Percentiles rank a stretch among this genome's conserved stretches.
phyloP scores from a whole-genome alignment of 208 protist genomes.

The Leishmania mexicana region DNA sequence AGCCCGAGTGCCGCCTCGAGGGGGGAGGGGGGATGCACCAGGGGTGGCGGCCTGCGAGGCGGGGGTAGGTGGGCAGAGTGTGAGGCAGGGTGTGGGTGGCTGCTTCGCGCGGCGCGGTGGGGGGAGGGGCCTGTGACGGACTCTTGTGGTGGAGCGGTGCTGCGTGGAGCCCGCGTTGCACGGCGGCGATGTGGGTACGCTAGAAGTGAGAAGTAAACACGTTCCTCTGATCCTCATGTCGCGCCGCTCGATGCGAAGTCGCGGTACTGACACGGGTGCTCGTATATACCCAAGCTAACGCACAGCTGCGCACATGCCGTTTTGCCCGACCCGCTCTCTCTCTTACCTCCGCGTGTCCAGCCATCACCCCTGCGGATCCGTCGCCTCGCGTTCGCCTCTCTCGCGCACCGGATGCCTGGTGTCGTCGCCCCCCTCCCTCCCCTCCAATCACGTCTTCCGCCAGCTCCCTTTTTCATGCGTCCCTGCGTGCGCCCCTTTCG shows the following conservation, averaged over 20 bases:
- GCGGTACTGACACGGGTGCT: too few species aligned
- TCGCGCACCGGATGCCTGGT: neutral
- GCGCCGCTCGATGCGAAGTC: neutral
- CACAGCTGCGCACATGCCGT: neutral
- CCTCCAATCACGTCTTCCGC: neutral
- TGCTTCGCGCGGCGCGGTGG: too few species aligned
- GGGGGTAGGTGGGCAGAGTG: too few species aligned
- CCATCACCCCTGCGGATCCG: neutral
- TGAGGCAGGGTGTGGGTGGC: too few species aligned
- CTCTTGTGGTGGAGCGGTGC: too few species aligned
- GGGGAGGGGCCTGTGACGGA: too few species aligned
- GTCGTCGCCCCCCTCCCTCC: neutral
- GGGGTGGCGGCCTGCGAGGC: too few species aligned
- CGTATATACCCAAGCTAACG: neutral
- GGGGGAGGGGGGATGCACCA: too few species aligned
- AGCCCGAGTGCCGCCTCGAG: too few species aligned
- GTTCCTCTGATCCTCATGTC: neutral
- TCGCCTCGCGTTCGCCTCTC: slow-evolving; percentile 1
- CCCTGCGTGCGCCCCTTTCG: neutral
- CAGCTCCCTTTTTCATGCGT: neutral
- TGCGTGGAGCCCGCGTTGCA: too few species aligned
- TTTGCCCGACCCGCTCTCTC: neutral
- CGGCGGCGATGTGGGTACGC: too few species aligned
- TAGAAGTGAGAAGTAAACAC: too few species aligned
- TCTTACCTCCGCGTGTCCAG: neutral